Evolutionary conservation across 306 rosid genomes (phyloP), one percentile per base, ranked within the genome.

Genomic region (Vicia villosa): DNA sequence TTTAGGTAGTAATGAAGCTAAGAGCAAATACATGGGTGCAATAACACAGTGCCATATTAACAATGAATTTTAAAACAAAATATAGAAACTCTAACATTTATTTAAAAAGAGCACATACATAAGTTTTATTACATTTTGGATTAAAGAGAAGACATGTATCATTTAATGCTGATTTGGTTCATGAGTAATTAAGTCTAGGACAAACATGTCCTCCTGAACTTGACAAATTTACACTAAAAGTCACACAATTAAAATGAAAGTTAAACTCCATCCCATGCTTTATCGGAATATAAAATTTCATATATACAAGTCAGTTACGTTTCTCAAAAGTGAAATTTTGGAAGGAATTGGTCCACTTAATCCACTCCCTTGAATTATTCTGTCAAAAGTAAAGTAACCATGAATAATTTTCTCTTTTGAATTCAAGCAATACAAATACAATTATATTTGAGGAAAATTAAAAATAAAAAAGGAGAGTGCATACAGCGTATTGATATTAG

Each of bases 121-220:
- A 26, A 10, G 10, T 34, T 60, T 32, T 60, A 16, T 9, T 60
- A 60, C 6, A 17, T 54, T 42, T 16, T 8, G 59, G 41, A 57
- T 66, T 10, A 30, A 49, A 51, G 49, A 62, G 11, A 17, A 68
- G 17, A 49, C 64, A 68, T 38, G 15, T 5, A 68, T 60, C 8
- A 38, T 38, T 51, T 41, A 42, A 37, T 22, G 45, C 43, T 60
- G 49, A 68, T 26, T 68, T 59, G 22, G 20, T 49, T 41, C 56
- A 43, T 65, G 50, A 65, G 36, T 43, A 56, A 68, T 46, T 66
- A 57, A n/a, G 54, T 67, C 68, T n/a, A 58, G 24, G 54, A 68
- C 37, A 60, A 69, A 16, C 51, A 57, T 21, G 2, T n/a, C 34
- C 15, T 24, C 46, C 46, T 34, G 69, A 57, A 46, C 61, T 46